Conservation (phyloP, 2,329 filamentous ascomycete species). For the Alternaria arbusti region DNA sequence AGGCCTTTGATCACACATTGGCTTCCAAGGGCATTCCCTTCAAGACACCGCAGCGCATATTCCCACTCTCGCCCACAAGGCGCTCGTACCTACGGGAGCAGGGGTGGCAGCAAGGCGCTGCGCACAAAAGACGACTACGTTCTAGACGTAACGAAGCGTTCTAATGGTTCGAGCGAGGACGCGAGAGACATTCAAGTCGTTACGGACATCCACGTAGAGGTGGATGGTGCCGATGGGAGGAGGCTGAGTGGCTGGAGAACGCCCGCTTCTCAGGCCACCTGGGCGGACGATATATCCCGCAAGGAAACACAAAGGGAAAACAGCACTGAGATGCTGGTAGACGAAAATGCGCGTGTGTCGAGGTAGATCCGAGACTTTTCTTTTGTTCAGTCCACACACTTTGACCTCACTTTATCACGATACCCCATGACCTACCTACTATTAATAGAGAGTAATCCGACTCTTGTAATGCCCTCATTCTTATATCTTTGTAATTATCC, state of each 20-base stretch:
- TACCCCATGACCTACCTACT: slow-evolving; percentile 3
- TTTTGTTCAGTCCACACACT: background rate
- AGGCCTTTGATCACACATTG: slow-evolving; percentile 34
- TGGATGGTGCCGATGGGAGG: slow-evolving; percentile 18
- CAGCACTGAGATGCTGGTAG: slow-evolving; percentile 6
- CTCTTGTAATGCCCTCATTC: background rate
- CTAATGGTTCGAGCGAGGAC: background rate
- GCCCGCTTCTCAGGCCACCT: background rate
- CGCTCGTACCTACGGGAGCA: slow-evolving; percentile 21
- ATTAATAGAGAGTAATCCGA: background rate
- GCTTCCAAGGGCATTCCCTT: slow-evolving; percentile 31
- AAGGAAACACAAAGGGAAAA: slow-evolving; percentile 2
- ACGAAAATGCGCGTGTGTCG: background rate
- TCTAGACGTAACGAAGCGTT: slow-evolving; percentile 6
- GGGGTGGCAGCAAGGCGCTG: slow-evolving; percentile 3
- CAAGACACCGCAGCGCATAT: slow-evolving; percentile 16
- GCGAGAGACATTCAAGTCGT: slow-evolving; percentile 32
- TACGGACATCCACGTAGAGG: slow-evolving; percentile 29
- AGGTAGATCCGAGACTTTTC: background rate
- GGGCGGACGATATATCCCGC: background rate
- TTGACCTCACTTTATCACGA: slow-evolving; percentile 1
- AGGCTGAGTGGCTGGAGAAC: slow-evolving; percentile 17
- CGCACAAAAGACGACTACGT: slow-evolving; percentile 11
- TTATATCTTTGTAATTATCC: background rate
- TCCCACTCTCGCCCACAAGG: slow-evolving; percentile 8